Evolutionary conservation across 805 yeast genomes (phyloP).

Genomic region (Candida taoyuanica): DNA sequence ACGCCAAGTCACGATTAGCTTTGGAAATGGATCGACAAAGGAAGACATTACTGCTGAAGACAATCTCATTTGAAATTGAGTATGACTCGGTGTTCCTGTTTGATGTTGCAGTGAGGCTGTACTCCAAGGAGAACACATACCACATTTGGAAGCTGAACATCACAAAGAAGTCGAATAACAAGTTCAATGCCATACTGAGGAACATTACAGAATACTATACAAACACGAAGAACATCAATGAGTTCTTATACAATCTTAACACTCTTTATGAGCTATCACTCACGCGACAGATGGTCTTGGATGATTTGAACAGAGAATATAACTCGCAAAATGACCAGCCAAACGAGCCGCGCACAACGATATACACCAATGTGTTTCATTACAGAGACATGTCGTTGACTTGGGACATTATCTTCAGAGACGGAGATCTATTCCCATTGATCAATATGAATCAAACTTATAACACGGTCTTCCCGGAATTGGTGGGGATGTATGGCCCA

Average conservation of each 20-base stretch:
- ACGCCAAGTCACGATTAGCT: conserved; percentile 15
- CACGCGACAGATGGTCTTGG: conserved; percentile 9
- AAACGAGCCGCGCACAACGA: too few species aligned
- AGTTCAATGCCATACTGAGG: conserved; percentile 17
- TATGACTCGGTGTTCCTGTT: conserved; percentile 12
- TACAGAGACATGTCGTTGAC: conserved; percentile 4
- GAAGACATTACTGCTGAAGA: conserved; percentile 15
- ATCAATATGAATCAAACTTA: conserved; percentile 12
- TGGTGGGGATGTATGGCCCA: conserved; percentile 14
- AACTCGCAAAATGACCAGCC: too few species aligned
- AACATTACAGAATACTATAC: conserved; percentile 8
- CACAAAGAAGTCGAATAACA: conserved; percentile 20
- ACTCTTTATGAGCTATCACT: conserved; percentile 13
- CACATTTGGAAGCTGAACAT: conserved; percentile 11
- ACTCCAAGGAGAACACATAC: conserved; percentile 11
- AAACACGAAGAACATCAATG: conserved; percentile 20
- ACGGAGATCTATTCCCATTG: conserved; percentile 7
- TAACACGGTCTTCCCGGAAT: conserved; percentile 12
- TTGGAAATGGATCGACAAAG: conserved; percentile 12
- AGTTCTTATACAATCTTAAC: conserved; percentile 18
- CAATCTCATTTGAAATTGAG: conserved; percentile 16
- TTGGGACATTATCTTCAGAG: conserved; percentile 16
- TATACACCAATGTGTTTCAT: conserved; percentile 1
- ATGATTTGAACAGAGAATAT: conserved; percentile 7
- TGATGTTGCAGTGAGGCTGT: conserved; percentile 15